A percentile compares a stretch with the other conserved stretches of the same genome.
phyloP scores from a whole-genome alignment of 805 yeast species.

The Ogataea ganodermae region DNA sequence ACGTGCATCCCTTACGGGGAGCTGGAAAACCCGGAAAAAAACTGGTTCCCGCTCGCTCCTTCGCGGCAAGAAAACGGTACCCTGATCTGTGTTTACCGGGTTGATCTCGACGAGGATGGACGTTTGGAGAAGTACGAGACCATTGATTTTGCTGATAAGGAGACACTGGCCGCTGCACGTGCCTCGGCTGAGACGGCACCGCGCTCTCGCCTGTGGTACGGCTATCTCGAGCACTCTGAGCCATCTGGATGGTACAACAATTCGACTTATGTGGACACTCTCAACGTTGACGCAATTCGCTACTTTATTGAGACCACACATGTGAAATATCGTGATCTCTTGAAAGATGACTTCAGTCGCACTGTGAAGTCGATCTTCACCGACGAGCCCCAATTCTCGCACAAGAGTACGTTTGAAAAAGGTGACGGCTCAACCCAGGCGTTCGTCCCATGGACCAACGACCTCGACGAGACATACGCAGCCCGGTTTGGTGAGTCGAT shows the following conservation, averaged over 20 bases:
- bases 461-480: not conserved
- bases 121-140: not conserved
- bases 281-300: slow-evolving; percentile 7
- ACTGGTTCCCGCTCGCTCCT: slow-evolving; percentile 7
- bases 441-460: slow-evolving; percentile 6
- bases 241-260: slow-evolving; percentile 12
- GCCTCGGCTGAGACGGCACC: not conserved
- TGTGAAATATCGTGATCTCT: not conserved
- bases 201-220: slow-evolving; percentile 15
- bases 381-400: slow-evolving; percentile 8
- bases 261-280: slow-evolving; percentile 14
- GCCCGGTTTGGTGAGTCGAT: not conserved
- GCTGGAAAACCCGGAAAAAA: not conserved
- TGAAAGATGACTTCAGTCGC: not conserved
- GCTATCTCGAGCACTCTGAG: slow-evolving; percentile 9
- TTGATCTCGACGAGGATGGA: slow-evolving; percentile 5
- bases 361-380: slow-evolving; percentile 6
- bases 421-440: not conserved
- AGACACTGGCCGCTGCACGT: not conserved
- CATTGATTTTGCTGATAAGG: slow-evolving; percentile 2
- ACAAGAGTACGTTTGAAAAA: slow-evolving; percentile 2
- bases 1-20: slow-evolving; percentile 11
- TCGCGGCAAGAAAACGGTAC: slow-evolving; percentile 11
- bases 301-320: slow-evolving; percentile 4
- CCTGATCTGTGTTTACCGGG: slow-evolving; percentile 10